Evolutionary conservation across 1,284 basidiomycete genomes (phyloP).

Genomic region (Ustilago cynodontis): DNA sequence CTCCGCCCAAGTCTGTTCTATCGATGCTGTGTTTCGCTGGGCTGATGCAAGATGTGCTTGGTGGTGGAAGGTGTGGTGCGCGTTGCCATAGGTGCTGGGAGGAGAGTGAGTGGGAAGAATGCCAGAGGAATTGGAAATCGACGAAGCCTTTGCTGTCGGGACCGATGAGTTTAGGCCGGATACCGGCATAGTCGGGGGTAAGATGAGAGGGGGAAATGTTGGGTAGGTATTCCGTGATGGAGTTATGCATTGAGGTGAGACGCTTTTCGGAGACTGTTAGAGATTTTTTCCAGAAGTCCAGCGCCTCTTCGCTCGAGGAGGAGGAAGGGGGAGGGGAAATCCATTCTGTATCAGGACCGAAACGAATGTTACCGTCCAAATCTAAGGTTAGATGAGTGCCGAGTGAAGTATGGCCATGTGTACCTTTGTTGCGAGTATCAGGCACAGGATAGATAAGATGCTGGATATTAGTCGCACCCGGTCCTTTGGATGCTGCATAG

Average conservation of each 20-base stretch:
- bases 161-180: constrained; percentile 87
- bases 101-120: constrained; percentile 49
- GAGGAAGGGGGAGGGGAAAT: constrained; percentile 71
- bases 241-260: constrained; percentile 59
- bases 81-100: constrained; percentile 62
- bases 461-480: constrained; percentile 45
- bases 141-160: constrained; percentile 80
- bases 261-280: constrained; percentile 54
- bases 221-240: constrained; percentile 77
- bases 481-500: constrained; percentile 65
- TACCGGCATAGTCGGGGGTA: constrained; percentile 88
- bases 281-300: constrained; percentile 58
- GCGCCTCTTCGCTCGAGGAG: background rate
- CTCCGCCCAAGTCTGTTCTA: constrained; percentile 22
- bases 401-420: constrained; percentile 63
- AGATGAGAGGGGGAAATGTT: constrained; percentile 77
- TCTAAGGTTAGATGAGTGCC: constrained; percentile 75
- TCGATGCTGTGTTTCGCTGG: constrained; percentile 12
- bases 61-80: constrained; percentile 27
- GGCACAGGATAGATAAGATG: constrained; percentile 68
- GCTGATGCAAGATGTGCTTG: constrained; percentile 26
- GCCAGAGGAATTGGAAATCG: constrained; percentile 77
- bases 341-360: constrained; percentile 95
- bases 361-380: constrained; percentile 85
- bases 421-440: constrained; percentile 46